Conservation (phyloP, 768 basidiomycete genomes). For the Leccinellum albellum region DNA sequence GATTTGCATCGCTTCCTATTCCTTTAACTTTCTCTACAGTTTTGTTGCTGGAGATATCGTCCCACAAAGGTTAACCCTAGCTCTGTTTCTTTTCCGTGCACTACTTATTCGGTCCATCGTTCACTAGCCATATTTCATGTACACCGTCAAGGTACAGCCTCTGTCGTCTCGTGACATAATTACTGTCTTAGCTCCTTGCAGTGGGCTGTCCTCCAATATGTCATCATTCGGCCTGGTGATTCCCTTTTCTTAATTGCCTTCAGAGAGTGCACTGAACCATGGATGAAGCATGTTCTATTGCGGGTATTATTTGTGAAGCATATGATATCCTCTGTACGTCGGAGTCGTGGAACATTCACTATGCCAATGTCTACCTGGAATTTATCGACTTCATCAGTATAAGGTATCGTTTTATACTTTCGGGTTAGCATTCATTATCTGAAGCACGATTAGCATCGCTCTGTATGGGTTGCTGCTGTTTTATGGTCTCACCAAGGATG, state of each 20-base stretch:
- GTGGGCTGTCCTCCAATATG: constrained; percentile 90
- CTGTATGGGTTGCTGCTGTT: constrained; percentile 83
- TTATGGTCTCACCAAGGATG: constrained; percentile 77
- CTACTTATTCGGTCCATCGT: constrained; percentile 6
- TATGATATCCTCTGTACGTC: constrained; percentile 67
- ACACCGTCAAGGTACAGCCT: constrained; percentile 65
- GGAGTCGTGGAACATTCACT: constrained; percentile 54
- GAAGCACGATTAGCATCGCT: constrained; percentile 53
- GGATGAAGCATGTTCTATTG: constrained; percentile 45
- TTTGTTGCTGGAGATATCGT: constrained; percentile 78
- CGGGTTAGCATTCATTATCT: not conserved
- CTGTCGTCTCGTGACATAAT: not conserved
- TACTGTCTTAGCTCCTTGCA: constrained; percentile 25
- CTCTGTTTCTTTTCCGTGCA: not conserved
- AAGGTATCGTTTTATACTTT: constrained; percentile 41
- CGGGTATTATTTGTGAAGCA: constrained; percentile 74
- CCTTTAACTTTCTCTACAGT: constrained; percentile 36
- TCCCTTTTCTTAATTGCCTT: not conserved
- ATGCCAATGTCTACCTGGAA: constrained; percentile 67
- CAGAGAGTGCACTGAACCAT: constrained; percentile 4
- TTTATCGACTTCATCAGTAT: constrained; percentile 79
- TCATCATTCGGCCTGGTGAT: constrained; percentile 61
- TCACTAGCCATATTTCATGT: constrained; percentile 78
- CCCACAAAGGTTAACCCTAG: constrained; percentile 60
- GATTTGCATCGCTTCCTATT: not conserved